These are phyloP conservation scores for Euphorbia tirucalli DNA, from an alignment of 345 rosid species.

Conservation along the genomic window DNA sequence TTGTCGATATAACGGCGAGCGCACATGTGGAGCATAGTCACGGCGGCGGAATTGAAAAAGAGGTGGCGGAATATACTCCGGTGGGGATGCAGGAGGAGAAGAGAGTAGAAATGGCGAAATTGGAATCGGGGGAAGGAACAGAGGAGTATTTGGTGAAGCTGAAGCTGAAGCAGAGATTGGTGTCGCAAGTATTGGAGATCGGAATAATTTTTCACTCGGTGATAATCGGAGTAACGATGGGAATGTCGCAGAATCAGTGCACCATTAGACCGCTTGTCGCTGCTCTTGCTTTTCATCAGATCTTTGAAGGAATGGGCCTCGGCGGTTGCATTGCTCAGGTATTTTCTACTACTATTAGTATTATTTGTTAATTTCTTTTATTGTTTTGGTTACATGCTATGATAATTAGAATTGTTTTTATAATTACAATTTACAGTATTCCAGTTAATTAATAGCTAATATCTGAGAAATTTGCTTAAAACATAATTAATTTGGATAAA, in stretches of 20 bases:
- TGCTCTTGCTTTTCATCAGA: slow-evolving; percentile 90
- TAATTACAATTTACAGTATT: no score
- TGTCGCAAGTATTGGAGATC: slow-evolving; percentile 87
- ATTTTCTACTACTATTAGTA: neutral
- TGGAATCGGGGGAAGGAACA: slow-evolving; percentile 24
- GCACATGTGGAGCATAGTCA: slow-evolving; percentile 61
- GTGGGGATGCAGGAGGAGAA: slow-evolving; percentile 43
- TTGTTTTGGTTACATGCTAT: no score
- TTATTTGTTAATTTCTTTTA: no score
- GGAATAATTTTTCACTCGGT: slow-evolving; percentile 95
- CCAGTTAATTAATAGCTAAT: no score
- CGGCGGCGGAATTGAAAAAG: slow-evolving; percentile 20
- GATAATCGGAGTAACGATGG: slow-evolving; percentile 92
- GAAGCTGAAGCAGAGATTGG: slow-evolving; percentile 74
- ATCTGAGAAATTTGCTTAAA: no score
- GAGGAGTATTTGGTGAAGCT: slow-evolving; percentile 47
- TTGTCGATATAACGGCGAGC: slow-evolving; percentile 82
- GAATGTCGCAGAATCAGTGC: slow-evolving; percentile 93
- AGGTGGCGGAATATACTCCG: slow-evolving; percentile 32
- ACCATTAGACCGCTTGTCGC: slow-evolving; percentile 84
- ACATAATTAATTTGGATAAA: no score
- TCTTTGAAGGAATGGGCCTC: slow-evolving; percentile 94
- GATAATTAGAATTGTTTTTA: no score
- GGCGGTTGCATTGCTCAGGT: slow-evolving; percentile 99
- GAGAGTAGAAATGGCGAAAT: slow-evolving; percentile 33